Evolutionary conservation across 2,329 filamentous ascomycete species (phyloP), one percentile per base, ranked within the genome.

Genomic region (Hypomyces rosellus): DNA sequence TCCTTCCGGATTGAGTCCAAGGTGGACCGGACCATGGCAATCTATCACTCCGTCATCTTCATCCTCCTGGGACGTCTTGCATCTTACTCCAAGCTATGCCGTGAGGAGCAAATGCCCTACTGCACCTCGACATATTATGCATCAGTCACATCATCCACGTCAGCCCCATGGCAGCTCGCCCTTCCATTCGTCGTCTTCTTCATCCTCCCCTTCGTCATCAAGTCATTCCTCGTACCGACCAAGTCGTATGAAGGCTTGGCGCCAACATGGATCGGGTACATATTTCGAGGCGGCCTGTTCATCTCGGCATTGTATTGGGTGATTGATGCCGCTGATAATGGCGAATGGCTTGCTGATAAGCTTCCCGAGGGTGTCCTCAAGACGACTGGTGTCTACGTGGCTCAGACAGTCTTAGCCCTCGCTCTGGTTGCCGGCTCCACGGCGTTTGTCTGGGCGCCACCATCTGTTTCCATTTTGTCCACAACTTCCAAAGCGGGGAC

Each of bases 71-170:
- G 85, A 13, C 84, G 92, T 48, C 49, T 92, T 3, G 86, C 90
- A 1, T 95, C 91, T 1, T 84, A 92, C 57, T 96, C 93, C 9
- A 88, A 90, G 57, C 82, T 99, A 16, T 99, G 93, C 65, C 86
- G 93, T 51, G 93, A 99, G 67, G 93, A 99, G 71, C 93, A 99
- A 71, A 96, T 97, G 89, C 93, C 93, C 0, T 95, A 86, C 71
- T 99, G 93, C 74, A 83, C 81, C 48, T 96, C 92, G 2, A 96
- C 93, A 0, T 99, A 96, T 72, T 99, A 99, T 64, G 86, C 90
- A 4, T 96, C 92, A 0, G 81, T 86, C 9, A 88, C 85, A 3
- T 96, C 92, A 0, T 97, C 93, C 0, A 97, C 91, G 1, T 96
- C 92, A 3, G 88, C 92, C 1, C 79, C 84, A 1, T 96, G 91